Conservation (phyloP, 768 basidiomycete genomes). For the Pleurotus cornucopiae region DNA sequence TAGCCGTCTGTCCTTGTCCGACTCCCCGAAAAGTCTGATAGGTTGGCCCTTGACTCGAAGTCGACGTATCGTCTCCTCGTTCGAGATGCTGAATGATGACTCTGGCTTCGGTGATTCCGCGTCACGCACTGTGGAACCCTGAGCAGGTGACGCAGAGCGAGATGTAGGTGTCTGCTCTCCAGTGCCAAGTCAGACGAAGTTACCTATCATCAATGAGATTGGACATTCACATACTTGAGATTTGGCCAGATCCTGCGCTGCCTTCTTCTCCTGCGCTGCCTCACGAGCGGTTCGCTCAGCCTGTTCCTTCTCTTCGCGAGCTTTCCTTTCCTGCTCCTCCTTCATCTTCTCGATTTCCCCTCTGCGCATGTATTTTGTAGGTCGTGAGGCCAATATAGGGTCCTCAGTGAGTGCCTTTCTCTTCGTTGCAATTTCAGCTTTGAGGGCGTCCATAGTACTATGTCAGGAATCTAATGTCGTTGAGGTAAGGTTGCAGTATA, state of each 20-base stretch:
- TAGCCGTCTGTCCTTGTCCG: constrained; percentile 88
- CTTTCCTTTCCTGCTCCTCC: constrained; percentile 41
- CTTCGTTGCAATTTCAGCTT: constrained; percentile 84
- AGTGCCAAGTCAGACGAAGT: constrained; percentile 31
- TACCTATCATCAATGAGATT: constrained; percentile 5
- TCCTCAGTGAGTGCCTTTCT: constrained; percentile 67
- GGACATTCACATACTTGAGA: constrained; percentile 39
- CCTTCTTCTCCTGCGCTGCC: constrained; percentile 17
- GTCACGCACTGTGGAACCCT: constrained; percentile 26
- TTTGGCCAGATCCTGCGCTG: neutral
- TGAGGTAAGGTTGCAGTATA: constrained; percentile 9
- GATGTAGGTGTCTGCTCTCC: constrained; percentile 45
- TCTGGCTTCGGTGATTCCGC: constrained; percentile 43
- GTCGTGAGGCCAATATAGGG: constrained; percentile 32
- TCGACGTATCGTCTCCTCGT: constrained; percentile 86
- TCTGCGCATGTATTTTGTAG: constrained; percentile 85
- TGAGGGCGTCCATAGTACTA: constrained; percentile 78
- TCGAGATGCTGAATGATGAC: constrained; percentile 80
- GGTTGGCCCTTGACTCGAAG: constrained; percentile 92
- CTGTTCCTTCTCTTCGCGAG: constrained; percentile 31
- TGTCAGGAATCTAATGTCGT: neutral
- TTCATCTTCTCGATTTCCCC: constrained; percentile 82
- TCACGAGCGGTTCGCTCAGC: constrained; percentile 22
- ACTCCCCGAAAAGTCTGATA: constrained; percentile 90
- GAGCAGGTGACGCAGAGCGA: constrained; percentile 35